A percentile compares a stretch with the other conserved stretches of the same genome.
These are phyloP conservation scores for Thalassiosira exigua DNA, from an alignment of 352 stramenopile genomes.

Conservation along the genomic window DNA sequence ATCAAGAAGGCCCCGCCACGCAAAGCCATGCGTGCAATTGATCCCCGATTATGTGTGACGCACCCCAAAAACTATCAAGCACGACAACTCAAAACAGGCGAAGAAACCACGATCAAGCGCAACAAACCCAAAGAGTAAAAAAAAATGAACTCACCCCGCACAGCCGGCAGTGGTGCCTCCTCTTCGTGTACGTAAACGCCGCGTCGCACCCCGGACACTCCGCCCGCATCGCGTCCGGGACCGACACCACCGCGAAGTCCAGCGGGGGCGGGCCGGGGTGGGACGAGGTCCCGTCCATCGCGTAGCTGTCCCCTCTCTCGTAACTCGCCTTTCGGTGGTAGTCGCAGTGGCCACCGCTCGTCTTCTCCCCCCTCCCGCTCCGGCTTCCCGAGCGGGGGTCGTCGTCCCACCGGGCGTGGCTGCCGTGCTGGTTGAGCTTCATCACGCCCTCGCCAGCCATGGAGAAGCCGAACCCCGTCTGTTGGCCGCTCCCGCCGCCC, in stretches of 20 bases:
- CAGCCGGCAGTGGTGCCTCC: conserved; percentile 80
- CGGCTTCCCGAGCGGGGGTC: conserved; percentile 14
- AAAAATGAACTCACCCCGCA: conserved; percentile 54
- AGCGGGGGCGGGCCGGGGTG: conserved; percentile 56
- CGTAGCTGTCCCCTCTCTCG: conserved; percentile 38
- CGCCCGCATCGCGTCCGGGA: conserved; percentile 66
- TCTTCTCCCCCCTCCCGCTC: neutral
- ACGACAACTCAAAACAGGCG: conserved; percentile 2
- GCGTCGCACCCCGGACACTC: conserved; percentile 62
- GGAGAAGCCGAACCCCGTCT: neutral
- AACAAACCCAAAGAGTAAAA: too few relatives aligned
- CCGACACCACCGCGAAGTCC: conserved; percentile 71
- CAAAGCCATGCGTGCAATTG: neutral
- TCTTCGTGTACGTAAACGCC: conserved; percentile 62
- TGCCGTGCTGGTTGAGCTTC: conserved; percentile 38
- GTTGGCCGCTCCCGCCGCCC: neutral
- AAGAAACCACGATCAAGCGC: too few relatives aligned
- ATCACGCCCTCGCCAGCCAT: conserved; percentile 1
- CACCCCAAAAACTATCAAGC: neutral
- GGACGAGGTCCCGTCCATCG: conserved; percentile 28
- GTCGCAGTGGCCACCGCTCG: neutral
- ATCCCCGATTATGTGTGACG: neutral
- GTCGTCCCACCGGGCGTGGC: conserved; percentile 26
- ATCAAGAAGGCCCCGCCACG: too few relatives aligned
- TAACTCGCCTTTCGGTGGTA: conserved; percentile 9